Evolutionary conservation across 257 asterid species (phyloP), one percentile per base, ranked within the genome.

Genomic region (Plantago elongata): DNA sequence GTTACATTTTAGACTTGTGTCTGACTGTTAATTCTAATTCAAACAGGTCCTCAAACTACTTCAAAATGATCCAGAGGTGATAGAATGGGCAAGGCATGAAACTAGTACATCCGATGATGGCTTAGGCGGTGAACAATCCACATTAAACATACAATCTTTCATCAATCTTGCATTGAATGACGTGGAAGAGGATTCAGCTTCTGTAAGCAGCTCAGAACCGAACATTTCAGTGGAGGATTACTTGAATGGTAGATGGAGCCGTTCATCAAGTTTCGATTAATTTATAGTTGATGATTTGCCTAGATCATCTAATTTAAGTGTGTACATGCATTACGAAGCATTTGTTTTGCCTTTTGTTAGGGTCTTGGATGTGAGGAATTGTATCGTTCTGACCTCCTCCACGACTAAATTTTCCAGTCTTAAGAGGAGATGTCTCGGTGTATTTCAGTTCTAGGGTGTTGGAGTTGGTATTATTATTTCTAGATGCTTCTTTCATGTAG

Each of bases 141-240:
- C 81, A 6, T 67, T 75, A 51, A 69, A 79, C 55, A 79, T 91
- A 67, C 94, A 91, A 74, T 84, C 90, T 30, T 84, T 83, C 70
- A 74, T 91, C 62, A 86, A 91, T 54, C 88, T 91, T 3, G 98
- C 95, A 5, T 69, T 91, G 70, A 79, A 76, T 46, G 74, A 88
- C 62, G 40, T 86, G 78, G 97, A 83, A 66, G 95, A 88, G 10
- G 94, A 84, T 54, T 76, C 88, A 6, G 78, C 64, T 45, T 88
- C 97, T n/a, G 68, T 58, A 43, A 78, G 84, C 82, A 84, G 97
- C 75, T 69, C 77, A 0, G 89, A 81, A 58, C 84, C 77, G 59
- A 84, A 76, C 74, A 78, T 82, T 59, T 86, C 95, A 0, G 95
- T 88, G 30, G 96, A 91, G 77, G 95, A 83, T 75, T 91, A 88